Evolutionary conservation across 148 eudicot species (phyloP).

Genomic region (Oxyria digyna): DNA sequence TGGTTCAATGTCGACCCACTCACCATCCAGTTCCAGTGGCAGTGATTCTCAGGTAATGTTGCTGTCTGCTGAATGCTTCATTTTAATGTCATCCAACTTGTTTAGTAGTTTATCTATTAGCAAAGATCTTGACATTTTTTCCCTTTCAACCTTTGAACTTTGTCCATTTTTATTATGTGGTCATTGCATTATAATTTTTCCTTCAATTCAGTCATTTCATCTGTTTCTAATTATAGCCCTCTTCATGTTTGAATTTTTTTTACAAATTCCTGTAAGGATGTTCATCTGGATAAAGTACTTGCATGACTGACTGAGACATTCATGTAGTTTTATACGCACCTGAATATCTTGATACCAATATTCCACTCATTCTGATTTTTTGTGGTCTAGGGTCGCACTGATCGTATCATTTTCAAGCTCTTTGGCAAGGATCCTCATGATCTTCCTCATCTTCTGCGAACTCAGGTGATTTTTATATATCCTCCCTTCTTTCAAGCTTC

Average conservation of each 20-base stretch:
- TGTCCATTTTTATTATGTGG: background rate
- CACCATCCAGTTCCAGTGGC: constrained; percentile 71
- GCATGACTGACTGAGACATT: background rate
- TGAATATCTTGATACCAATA: background rate
- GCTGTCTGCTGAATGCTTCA: background rate
- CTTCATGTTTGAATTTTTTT: no score
- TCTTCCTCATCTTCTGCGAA: constrained; percentile 55
- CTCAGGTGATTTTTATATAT: constrained; percentile 42
- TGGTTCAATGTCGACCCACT: constrained; percentile 46
- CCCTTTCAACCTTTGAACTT: background rate
- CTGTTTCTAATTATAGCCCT: background rate
- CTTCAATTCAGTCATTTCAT: background rate
- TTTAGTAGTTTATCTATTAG: background rate
- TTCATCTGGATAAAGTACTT: background rate
- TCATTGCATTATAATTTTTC: background rate
- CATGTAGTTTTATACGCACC: background rate
- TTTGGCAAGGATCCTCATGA: constrained; percentile 90
- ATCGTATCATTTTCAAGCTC: constrained; percentile 81
- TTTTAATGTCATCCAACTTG: background rate
- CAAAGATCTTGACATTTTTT: background rate
- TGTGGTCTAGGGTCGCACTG: constrained; percentile 62
- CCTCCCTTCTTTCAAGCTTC: constrained; percentile 4
- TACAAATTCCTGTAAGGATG: background rate
- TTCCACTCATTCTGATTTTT: background rate
- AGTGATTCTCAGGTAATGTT: constrained; percentile 67